Percentiles rank a stretch among this genome's conserved stretches.
phyloP scores from a whole-genome alignment of 2,329 filamentous ascomycete species.

The Dryadomyces quercus-mongolicae region DNA sequence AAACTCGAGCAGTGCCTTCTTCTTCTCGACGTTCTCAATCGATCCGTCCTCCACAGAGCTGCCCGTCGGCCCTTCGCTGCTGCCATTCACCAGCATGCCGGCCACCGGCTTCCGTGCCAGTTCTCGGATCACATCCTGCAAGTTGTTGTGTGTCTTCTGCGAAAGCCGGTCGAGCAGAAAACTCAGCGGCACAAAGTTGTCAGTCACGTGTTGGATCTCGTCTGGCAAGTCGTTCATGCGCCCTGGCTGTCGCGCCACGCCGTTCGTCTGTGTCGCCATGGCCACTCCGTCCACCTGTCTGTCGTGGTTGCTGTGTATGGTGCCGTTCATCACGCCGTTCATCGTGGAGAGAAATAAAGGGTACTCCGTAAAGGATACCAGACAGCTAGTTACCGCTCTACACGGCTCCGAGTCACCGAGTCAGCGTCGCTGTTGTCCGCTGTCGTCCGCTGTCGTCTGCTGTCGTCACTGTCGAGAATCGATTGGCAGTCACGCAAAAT shows the following conservation, averaged over 20 bases:
- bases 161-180: conserved; percentile 65
- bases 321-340: conserved; percentile 35
- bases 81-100: conserved; percentile 39
- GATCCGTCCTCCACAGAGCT: conserved; percentile 39
- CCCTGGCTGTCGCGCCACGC: background rate
- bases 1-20: conserved; percentile 62
- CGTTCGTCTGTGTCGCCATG: too few relatives aligned
- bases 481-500: too few relatives aligned
- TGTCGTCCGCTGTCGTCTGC: too few relatives aligned
- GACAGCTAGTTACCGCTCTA: too few relatives aligned
- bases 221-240: conserved; percentile 46
- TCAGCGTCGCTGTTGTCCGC: too few relatives aligned
- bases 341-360: conserved; percentile 11
- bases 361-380: too few relatives aligned
- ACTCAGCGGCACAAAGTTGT: conserved; percentile 65
- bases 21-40: conserved; percentile 61
- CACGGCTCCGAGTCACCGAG: too few relatives aligned
- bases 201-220: conserved; percentile 58
- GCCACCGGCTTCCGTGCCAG: conserved; percentile 57
- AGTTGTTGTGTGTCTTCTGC: conserved; percentile 70
- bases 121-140: conserved; percentile 57
- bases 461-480: too few relatives aligned
- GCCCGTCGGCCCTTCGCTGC: conserved; percentile 22
- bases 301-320: conserved; percentile 41
- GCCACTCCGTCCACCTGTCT: conserved; percentile 23